Base-by-base conservation (phyloP, 306 rosid species). In the Amphicarpaea edgeworthii region DNA sequence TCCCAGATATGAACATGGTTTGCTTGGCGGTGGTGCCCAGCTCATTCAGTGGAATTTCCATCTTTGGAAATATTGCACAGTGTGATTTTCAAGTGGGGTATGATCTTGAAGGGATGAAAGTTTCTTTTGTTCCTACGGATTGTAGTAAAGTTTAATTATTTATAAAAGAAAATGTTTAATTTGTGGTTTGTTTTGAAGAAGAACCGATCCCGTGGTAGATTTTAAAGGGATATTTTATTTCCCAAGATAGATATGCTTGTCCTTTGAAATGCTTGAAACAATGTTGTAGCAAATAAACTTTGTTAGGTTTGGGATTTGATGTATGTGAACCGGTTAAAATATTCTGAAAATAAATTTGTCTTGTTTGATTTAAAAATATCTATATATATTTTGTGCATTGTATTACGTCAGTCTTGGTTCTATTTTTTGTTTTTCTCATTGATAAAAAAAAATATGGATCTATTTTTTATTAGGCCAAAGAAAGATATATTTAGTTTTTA, bases 91-190 rank as follows among this genome's bases (percentile, higher is more conserved):
- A 45, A 14, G 78, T 59, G 59, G 60, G 5, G 60, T 73, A 73
- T 2, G 47, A 73, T 60, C 43, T 73, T 14, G 5, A 45, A 16
- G 78, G 32, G 21, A 45, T 28, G 8, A 59, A 60, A 21, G 47
- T 73, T 60, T 45, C 70, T 16, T 73, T 73, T 45, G 59, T 21
- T 58, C 70, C 70, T 28, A 1, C 70, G 1, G 65, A 58, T 58
- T 58, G 65, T 7, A 14, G 11, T 7, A 58, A 57, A 26, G 7
- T 4, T 58, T 14, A n/a, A 73, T 6, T 40, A 63, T 14, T 2
- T 46, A 46, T 0, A 51, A 51, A 51, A 17, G 12, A 51, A 19
- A 17, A 50, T 50, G 4, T 16, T 6, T 17, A 5, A 45, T 2
- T 3, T 50, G 20, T 17, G 23, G 58, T 19, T 51, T 51, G 6